Evolutionary conservation across 768 basidiomycete genomes (phyloP).

Genomic region (Agrocybe pediades): DNA sequence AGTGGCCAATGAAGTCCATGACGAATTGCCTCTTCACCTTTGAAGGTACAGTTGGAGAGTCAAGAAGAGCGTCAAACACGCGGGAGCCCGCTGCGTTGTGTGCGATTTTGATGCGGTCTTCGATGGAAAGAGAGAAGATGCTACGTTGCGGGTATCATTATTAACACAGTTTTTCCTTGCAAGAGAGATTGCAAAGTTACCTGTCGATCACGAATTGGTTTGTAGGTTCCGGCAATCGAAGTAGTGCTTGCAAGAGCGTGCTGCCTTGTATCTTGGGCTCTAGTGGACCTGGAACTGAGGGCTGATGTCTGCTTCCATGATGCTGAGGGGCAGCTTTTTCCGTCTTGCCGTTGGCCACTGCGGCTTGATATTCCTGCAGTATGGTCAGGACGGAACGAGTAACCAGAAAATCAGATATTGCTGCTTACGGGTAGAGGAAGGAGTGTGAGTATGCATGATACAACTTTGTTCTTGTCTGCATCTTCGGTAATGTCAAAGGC

Average conservation of each 20-base stretch:
- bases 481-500: slow-evolving; percentile 56
- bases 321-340: slow-evolving; percentile 17
- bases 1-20: slow-evolving; percentile 75
- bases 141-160: slow-evolving; percentile 43
- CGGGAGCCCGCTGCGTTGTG: slow-evolving; percentile 69
- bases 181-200: slow-evolving; percentile 35
- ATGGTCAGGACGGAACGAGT: neutral
- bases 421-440: slow-evolving; percentile 47
- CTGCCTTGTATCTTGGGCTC: slow-evolving; percentile 85
- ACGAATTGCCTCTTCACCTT: slow-evolving; percentile 75
- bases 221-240: slow-evolving; percentile 67
- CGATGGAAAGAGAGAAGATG: slow-evolving; percentile 54
- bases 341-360: slow-evolving; percentile 11
- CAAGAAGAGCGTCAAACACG: slow-evolving; percentile 77
- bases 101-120: slow-evolving; percentile 55
- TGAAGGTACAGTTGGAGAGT: slow-evolving; percentile 62
- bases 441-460: slow-evolving; percentile 69
- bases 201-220: slow-evolving; percentile 71
- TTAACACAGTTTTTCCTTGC: neutral
- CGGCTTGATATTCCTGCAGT: slow-evolving; percentile 28
- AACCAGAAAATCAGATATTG: slow-evolving; percentile 3
- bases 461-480: slow-evolving; percentile 53
- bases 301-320: slow-evolving; percentile 9
- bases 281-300: slow-evolving; percentile 35
- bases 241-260: slow-evolving; percentile 79